Evolutionary conservation across 768 basidiomycete species (phyloP).

Genomic region (Pseudohyphozyma bogoriensis): DNA sequence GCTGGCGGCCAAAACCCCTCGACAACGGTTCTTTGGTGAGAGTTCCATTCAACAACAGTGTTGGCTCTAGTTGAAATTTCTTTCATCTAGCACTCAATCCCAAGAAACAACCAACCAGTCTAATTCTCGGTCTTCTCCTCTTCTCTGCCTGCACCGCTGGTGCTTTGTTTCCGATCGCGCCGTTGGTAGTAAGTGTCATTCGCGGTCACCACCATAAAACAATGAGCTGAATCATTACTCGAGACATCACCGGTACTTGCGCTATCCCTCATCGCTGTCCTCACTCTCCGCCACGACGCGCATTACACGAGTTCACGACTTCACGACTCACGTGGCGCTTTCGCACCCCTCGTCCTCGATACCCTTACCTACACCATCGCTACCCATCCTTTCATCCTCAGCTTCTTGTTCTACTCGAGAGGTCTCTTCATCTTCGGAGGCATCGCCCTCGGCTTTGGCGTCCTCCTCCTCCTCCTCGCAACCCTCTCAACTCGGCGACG

Average conservation of each 20-base stretch:
- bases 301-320: neutral
- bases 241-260: neutral
- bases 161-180: neutral
- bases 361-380: neutral
- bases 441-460: neutral
- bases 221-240: neutral
- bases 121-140: neutral
- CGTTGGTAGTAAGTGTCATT: neutral
- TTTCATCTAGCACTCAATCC: neutral
- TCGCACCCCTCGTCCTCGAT: neutral
- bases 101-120: neutral
- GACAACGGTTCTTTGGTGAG: neutral
- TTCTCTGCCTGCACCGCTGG: neutral
- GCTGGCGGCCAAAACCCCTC: neutral
- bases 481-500: neutral
- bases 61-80: no score
- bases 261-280: neutral
- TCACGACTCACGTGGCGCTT: neutral
- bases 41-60: neutral
- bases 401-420: neutral
- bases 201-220: neutral
- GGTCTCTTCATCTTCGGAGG: neutral
- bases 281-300: neutral
- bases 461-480: neutral
- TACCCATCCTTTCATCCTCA: neutral